A percentile compares a stretch with the other conserved stretches of the same genome.
These are phyloP conservation scores for Chrysoporthe puriensis DNA, from an alignment of 2,329 filamentous ascomycete genomes.

Conservation along the genomic window DNA sequence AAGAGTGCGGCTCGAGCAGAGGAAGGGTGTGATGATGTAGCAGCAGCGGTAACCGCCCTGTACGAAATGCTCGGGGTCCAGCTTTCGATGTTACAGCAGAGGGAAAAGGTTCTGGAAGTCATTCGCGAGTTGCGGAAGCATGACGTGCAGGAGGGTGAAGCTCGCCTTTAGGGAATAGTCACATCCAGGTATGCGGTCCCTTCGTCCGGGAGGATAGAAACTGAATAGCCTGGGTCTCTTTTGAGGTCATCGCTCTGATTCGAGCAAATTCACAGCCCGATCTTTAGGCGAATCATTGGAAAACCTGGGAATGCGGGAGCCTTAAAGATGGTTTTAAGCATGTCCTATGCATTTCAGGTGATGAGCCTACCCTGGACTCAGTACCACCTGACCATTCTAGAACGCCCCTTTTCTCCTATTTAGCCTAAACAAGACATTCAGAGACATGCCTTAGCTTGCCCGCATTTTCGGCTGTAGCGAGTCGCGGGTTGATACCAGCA, in stretches of 20 bases:
- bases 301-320: not conserved
- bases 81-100: slow-evolving; percentile 17
- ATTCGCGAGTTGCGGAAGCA: not conserved
- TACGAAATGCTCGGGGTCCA: slow-evolving; percentile 16
- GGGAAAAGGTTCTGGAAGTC: slow-evolving; percentile 4
- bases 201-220: not conserved
- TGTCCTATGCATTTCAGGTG: not conserved
- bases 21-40: not conserved
- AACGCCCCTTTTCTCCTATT: not conserved
- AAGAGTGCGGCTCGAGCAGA: slow-evolving; percentile 3
- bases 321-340: not conserved
- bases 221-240: not conserved
- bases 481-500: not conserved
- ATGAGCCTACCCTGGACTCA: not conserved
- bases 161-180: not conserved
- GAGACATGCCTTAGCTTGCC: not conserved
- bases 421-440: slow-evolving; percentile 8
- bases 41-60: not conserved
- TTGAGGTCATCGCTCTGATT: not conserved
- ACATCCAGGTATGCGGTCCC: not conserved
- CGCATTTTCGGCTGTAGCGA: not conserved
- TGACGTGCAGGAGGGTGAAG: not conserved
- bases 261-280: slow-evolving; percentile 7
- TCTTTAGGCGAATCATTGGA: not conserved
- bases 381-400: not conserved